A percentile compares a stretch with the other conserved stretches of the same genome.
Conservation (phyloP, 768 basidiomycete genomes). For the Nidularia pulvinata region DNA sequence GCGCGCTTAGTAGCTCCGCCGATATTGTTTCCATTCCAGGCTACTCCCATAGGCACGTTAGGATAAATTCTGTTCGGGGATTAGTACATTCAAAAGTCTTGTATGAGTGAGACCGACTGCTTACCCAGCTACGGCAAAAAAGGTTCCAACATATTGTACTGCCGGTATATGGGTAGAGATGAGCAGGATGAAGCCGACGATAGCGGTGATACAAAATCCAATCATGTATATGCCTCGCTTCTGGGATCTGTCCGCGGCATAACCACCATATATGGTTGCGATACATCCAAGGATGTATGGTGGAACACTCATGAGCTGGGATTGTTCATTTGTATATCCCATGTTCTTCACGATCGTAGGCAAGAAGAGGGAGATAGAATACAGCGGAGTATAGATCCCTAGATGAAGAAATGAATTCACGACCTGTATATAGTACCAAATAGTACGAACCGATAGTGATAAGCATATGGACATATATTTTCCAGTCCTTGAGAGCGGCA, state of each 20-base stretch:
- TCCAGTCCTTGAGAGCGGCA: conserved; percentile 25
- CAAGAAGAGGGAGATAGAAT: conserved; percentile 27
- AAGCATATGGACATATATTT: conserved; percentile 29
- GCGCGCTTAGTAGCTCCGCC: conserved; percentile 28
- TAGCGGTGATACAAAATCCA: conserved; percentile 18
- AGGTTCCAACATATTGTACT: conserved; percentile 26
- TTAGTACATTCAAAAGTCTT: too few relatives aligned
- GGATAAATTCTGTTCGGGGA: conserved; percentile 21
- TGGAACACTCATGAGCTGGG: conserved; percentile 29
- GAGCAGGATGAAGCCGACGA: conserved; percentile 21
- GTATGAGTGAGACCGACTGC: conserved; percentile 1
- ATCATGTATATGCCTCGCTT: conserved; percentile 24
- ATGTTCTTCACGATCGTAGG: conserved; percentile 26
- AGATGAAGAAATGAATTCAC: background rate
- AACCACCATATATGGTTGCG: conserved; percentile 19
- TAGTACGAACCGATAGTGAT: conserved; percentile 14
- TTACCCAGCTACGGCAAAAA: conserved; percentile 25
- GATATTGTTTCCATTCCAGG: conserved; percentile 31
- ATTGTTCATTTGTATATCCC: conserved; percentile 20
- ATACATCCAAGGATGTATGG: conserved; percentile 25
- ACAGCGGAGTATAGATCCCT: conserved; percentile 26
- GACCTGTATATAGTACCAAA: conserved; percentile 9
- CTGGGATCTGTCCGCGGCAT: conserved; percentile 17
- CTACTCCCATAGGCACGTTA: conserved; percentile 25
- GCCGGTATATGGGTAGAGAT: conserved; percentile 19